Conservation (phyloP, 345 rosid species). For the Pistacia vera region DNA sequence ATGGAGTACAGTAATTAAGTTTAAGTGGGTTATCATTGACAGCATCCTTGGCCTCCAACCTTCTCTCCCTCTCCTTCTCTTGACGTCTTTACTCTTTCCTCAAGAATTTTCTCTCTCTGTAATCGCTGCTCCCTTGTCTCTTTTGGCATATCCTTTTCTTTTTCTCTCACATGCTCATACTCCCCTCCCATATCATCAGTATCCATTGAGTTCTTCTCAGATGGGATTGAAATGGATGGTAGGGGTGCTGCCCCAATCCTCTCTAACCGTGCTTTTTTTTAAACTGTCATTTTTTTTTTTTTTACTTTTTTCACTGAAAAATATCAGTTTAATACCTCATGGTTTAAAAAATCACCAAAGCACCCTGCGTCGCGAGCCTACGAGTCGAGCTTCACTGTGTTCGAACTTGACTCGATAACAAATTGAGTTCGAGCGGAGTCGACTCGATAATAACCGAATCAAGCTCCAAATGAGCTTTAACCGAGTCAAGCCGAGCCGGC, state of each 20-base stretch:
- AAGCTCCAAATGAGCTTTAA: too few relatives aligned
- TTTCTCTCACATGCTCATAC: conserved; percentile 55
- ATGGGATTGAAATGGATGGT: conserved; percentile 49
- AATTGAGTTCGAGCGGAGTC: too few relatives aligned
- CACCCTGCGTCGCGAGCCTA: too few relatives aligned
- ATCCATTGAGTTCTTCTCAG: conserved; percentile 53
- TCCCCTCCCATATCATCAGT: conserved; percentile 62
- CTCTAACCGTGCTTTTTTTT: conserved; percentile 77
- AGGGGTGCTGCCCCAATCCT: conserved; percentile 74
- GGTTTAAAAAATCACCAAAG: too few relatives aligned
- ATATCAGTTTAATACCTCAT: too few relatives aligned
- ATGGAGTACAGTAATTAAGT: too few relatives aligned
- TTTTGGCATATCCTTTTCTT: conserved; percentile 52
- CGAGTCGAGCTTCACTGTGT: too few relatives aligned
- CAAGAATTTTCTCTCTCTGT: conserved; percentile 85
- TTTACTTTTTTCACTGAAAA: too few relatives aligned
- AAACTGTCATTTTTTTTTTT: too few relatives aligned
- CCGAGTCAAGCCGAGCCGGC: too few relatives aligned
- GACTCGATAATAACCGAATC: too few relatives aligned
- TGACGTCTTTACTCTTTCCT: conserved; percentile 90
- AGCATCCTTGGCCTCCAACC: conserved; percentile 80
- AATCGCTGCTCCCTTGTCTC: conserved; percentile 76
- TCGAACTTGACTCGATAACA: too few relatives aligned
- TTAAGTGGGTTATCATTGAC: conserved; percentile 25
- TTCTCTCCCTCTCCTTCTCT: conserved; percentile 92